Percentiles rank a stretch among this genome's conserved stretches.
Conservation (phyloP, 768 basidiomycete genomes). For the Suillus bovinus region DNA sequence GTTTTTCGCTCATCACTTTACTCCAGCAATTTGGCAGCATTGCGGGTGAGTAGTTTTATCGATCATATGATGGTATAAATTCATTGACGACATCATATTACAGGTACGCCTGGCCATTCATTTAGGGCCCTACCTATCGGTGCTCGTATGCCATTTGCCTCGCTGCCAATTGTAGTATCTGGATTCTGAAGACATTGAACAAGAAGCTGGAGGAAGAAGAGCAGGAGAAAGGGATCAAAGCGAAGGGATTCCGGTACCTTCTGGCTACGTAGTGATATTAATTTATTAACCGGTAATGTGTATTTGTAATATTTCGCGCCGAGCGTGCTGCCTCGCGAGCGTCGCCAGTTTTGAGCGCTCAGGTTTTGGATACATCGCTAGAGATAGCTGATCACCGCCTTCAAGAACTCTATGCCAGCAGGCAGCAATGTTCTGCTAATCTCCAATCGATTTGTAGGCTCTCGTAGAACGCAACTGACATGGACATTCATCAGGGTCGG, state of each 20-base stretch:
- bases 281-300: background rate
- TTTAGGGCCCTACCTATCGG: slow-evolving; percentile 71
- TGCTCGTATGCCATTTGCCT: slow-evolving; percentile 67
- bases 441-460: no score
- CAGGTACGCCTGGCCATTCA: slow-evolving; percentile 65
- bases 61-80: background rate
- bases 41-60: slow-evolving; percentile 52
- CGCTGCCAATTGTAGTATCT: slow-evolving; percentile 50
- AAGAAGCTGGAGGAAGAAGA: slow-evolving; percentile 37
- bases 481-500: no score
- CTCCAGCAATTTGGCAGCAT: slow-evolving; percentile 85
- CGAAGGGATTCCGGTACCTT: slow-evolving; percentile 52
- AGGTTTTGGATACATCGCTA: no score
- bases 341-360: no score
- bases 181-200: slow-evolving; percentile 44
- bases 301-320: background rate
- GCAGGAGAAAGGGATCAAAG: slow-evolving; percentile 40
- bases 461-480: no score
- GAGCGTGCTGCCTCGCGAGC: no score
- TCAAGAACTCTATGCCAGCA: no score
- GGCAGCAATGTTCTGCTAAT: no score
- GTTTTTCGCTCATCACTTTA: slow-evolving; percentile 77
- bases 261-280: no score
- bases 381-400: no score
- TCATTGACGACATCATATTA: background rate